Conservation (phyloP, 257 asterid genomes). For the Lavandula angustifolia region DNA sequence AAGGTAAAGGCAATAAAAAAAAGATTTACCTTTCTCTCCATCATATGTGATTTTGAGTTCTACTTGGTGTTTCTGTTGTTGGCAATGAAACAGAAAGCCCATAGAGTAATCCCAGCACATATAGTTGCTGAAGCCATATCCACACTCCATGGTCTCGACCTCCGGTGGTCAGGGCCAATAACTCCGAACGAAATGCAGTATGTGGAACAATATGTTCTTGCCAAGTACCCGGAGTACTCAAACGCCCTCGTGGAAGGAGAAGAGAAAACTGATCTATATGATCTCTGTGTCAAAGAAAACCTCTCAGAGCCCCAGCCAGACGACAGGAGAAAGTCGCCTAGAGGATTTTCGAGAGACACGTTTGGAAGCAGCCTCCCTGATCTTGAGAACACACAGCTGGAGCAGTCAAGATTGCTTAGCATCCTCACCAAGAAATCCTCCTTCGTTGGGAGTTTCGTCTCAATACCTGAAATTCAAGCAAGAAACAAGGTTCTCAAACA, state of each 20-base stretch:
- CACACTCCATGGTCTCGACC: slow-evolving; percentile 80
- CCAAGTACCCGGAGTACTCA: slow-evolving; percentile 79
- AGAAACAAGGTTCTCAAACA: slow-evolving; percentile 72
- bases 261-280: slow-evolving; percentile 70
- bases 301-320: slow-evolving; percentile 44
- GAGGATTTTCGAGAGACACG: slow-evolving; percentile 39
- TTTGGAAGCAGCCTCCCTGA: slow-evolving; percentile 50
- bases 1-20: slow-evolving; percentile 60
- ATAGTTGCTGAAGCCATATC: slow-evolving; percentile 88
- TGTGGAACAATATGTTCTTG: slow-evolving; percentile 74
- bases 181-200: slow-evolving; percentile 81
- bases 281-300: slow-evolving; percentile 60
- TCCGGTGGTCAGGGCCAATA: slow-evolving; percentile 93
- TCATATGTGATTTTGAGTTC: not conserved
- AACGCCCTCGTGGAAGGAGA: slow-evolving; percentile 74
- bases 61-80: not conserved
- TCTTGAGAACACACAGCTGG: slow-evolving; percentile 65
- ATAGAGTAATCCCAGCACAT: slow-evolving; percentile 75
- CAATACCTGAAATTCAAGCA: slow-evolving; percentile 88
- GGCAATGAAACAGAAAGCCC: slow-evolving; percentile 51
- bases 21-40: not conserved
- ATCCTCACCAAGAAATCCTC: slow-evolving; percentile 68
- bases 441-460: slow-evolving; percentile 63
- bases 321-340: slow-evolving; percentile 54
- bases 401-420: slow-evolving; percentile 72